Base-by-base conservation (phyloP, 148 eudicot species). In the Beta vulgaris region DNA sequence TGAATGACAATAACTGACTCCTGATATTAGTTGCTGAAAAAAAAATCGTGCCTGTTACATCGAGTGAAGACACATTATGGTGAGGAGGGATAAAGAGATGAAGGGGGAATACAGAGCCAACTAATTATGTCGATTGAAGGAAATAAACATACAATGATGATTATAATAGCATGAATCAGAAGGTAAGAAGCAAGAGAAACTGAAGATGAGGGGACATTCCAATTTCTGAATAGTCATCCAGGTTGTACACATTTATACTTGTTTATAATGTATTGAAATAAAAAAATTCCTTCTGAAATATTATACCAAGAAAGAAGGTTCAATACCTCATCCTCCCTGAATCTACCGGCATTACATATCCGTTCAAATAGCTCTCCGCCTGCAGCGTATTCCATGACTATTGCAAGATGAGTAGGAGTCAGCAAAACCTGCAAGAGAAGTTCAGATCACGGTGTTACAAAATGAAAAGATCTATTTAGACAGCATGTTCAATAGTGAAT, bases 311-410 rank as follows among this genome's bases (percentile, higher is more conserved):
- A 64, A 26, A 36, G 26, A 59, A 62, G 66, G 26, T 35, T 49
- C 31, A 79, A 21, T 68, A 93, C 98, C 98, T 93, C 96, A 78
- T 93, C 98, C 84, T 93, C 98, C 67, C 89, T 89, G 78, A 93
- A 93, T 70, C 93, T 83, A 12, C 93, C 96, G 65, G 91, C 89
- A 64, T 89, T 93, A 81, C 93, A 89, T 72, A 93, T 93, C 64
- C 98, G 86, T 64, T 93, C 93, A 81, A 93, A 93, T 40, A 93
- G 92, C 82, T 93, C 98, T 74, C 98, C 98, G 23, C 98, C 98
- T 58, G 98, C 82, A 66, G 98, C 96, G 68, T 87, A 93, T 82
- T 93, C 98, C 98, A 93, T 93, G 11, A 93, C 98, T 75, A 93
- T 93, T 10, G 96, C 98, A 83, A 93, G 85, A 86, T 93, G 98